These are phyloP conservation scores for Amorphotheca resinae DNA, from an alignment of 495 filamentous ascomycete genomes.

Conservation along the genomic window DNA sequence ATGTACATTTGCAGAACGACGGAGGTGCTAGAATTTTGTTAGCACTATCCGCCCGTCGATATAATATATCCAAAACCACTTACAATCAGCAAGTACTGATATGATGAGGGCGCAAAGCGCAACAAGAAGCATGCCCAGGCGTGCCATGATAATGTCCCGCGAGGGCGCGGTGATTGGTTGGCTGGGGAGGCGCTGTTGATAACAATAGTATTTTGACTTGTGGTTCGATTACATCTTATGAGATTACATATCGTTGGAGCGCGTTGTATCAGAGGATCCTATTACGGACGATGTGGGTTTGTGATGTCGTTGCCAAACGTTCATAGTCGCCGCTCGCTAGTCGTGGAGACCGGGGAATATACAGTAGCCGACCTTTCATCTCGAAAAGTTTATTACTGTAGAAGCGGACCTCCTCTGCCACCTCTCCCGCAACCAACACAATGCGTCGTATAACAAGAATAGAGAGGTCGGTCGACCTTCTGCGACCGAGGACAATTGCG, in stretches of 20 bases:
- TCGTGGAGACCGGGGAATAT: no score
- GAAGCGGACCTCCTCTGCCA: neutral
- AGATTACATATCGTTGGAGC: neutral
- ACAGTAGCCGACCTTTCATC: slow-evolving; percentile 2
- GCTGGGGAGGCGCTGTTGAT: neutral
- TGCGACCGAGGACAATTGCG: neutral
- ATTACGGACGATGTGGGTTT: no score
- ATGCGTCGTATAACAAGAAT: slow-evolving; percentile 20
- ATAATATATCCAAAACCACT: slow-evolving; percentile 6
- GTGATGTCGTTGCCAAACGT: no score
- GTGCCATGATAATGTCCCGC: slow-evolving; percentile 1
- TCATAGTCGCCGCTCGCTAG: no score
- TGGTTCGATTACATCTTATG: neutral
- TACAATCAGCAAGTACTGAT: slow-evolving; percentile 13
- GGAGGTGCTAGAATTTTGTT: slow-evolving; percentile 36
- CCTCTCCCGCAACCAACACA: slow-evolving; percentile 2
- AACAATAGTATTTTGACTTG: neutral
- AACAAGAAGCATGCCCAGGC: slow-evolving; percentile 7
- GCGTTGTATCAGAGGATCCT: no score
- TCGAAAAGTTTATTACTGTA: slow-evolving; percentile 8
- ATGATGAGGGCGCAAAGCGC: slow-evolving; percentile 15
- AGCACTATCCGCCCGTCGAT: no score
- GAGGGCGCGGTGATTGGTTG: neutral
- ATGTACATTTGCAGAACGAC: slow-evolving; percentile 97
- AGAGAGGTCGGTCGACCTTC: slow-evolving; percentile 18